These are phyloP conservation scores for Stropharia rugosoannulata DNA, from an alignment of 768 basidiomycete species.

Conservation along the genomic window DNA sequence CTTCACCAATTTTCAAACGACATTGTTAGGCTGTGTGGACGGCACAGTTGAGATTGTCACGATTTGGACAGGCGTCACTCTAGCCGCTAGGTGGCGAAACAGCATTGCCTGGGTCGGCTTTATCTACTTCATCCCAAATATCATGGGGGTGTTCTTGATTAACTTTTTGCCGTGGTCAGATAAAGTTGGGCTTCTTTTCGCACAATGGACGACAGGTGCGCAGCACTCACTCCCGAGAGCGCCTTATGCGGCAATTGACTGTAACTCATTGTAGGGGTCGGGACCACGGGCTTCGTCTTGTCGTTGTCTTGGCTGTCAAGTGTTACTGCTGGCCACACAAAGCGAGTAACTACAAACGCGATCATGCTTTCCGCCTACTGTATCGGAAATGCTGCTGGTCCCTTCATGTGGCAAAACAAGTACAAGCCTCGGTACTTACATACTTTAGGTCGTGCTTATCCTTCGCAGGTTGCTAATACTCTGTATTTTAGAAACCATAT, in stretches of 20 bases:
- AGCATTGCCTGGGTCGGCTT: constrained; percentile 61
- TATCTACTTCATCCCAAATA: constrained; percentile 63
- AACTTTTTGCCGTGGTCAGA: constrained; percentile 65
- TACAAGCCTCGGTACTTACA: constrained; percentile 58
- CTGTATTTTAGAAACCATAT: constrained; percentile 53
- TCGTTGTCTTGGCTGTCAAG: constrained; percentile 62
- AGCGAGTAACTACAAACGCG: constrained; percentile 68
- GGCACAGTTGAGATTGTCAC: constrained; percentile 67
- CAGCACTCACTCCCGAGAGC: neutral
- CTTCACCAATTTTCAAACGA: constrained; percentile 62
- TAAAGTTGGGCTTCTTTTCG: constrained; percentile 63
- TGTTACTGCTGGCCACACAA: constrained; percentile 73
- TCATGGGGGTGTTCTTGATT: constrained; percentile 61
- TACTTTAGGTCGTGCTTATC: neutral
- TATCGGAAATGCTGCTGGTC: constrained; percentile 64
- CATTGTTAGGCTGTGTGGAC: constrained; percentile 66
- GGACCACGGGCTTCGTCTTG: constrained; percentile 58
- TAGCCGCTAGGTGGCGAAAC: constrained; percentile 57
- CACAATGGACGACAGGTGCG: constrained; percentile 52
- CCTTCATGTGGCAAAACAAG: constrained; percentile 74
- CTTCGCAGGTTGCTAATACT: neutral
- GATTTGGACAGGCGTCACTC: constrained; percentile 62
- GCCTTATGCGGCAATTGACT: neutral
- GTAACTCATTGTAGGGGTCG: constrained; percentile 33
- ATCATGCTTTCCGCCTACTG: constrained; percentile 73